phyloP scores from a whole-genome alignment of 257 asterid species.

The Plantago elongata region DNA sequence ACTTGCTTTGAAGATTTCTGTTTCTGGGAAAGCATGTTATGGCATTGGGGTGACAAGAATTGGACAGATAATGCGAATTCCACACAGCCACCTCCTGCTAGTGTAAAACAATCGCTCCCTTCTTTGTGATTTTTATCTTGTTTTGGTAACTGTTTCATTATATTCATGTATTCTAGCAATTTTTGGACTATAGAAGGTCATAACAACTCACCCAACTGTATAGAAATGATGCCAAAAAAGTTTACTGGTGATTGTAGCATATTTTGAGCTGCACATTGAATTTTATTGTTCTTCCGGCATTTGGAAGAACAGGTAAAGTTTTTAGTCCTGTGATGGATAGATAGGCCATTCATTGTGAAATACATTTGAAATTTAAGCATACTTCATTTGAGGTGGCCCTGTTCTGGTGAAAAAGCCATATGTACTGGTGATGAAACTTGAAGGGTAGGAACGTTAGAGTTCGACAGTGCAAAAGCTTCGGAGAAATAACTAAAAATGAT shows the following conservation, averaged over 20 bases:
- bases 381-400: too few species aligned
- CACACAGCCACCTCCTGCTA: slow-evolving; percentile 29
- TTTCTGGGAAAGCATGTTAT: slow-evolving; percentile 88
- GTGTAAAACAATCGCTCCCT: slow-evolving; percentile 33
- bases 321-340: too few species aligned
- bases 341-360: too few species aligned
- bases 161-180: background rate
- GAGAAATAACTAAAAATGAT: too few species aligned
- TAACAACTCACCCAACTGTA: background rate
- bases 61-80: slow-evolving; percentile 71
- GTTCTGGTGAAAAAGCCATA: too few species aligned
- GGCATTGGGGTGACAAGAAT: slow-evolving; percentile 92
- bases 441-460: too few species aligned
- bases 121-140: slow-evolving; percentile 25
- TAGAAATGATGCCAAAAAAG: background rate
- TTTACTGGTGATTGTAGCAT: background rate
- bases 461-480: too few species aligned
- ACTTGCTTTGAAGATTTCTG: slow-evolving; percentile 75
- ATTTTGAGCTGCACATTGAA: background rate
- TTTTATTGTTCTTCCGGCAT: background rate
- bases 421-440: too few species aligned
- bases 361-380: too few species aligned
- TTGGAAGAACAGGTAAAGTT: background rate
- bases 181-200: background rate
- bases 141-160: background rate